Base-by-base conservation (phyloP, 352 stramenopile genomes). In the Phytopythium boreale region DNA sequence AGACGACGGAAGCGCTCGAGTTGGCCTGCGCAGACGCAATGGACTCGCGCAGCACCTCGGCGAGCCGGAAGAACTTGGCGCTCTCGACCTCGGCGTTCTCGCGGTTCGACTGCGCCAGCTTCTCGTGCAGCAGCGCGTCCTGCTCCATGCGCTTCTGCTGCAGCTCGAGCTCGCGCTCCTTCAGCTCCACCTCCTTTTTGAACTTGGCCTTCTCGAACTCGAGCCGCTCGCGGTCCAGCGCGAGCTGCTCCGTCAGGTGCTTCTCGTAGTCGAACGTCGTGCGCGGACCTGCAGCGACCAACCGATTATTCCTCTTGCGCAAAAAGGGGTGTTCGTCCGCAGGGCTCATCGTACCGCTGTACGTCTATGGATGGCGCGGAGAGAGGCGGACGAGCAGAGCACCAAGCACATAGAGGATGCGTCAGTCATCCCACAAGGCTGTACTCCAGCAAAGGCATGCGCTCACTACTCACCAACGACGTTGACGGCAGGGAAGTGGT, bases 231-330 rank as follows among this genome's bases (percentile, higher is more conserved):
- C 79, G 85, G 46, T 92, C 82, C 34, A 93, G 68, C 39, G 80
- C 74, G 4, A 93, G 77, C 46, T 90, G 81, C 64, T 92, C 84
- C 20, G 74, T 71, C 62, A 89, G 66, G 68, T 92, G 81, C 63
- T 87, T 88, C 62, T 90, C 84, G 66, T 92, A 89, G 70, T 91
- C 82, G 36, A 89, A 89, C n/a, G 78, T 67, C 11, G 63, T 65
- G 22, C 79, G 75, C 27, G 62, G 43, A 65, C 67, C 66, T 70
- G 63, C 61, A 56, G 67, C 61, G 39, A 77, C 52, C 57, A 71
- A 61, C 22, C 62, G 66, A 64, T 77, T 74, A 71, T 72, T 74
- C 29, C 70, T 68, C 61, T 77, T 70, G 50, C 70, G 70, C 36
- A 77, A 65, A 29, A 67, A 63, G 17, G 62, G 61, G n/a, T 22